Evolutionary conservation across 345 rosid species (phyloP), one percentile per base, ranked within the genome.

Genomic region (Syzygium aqueum): DNA sequence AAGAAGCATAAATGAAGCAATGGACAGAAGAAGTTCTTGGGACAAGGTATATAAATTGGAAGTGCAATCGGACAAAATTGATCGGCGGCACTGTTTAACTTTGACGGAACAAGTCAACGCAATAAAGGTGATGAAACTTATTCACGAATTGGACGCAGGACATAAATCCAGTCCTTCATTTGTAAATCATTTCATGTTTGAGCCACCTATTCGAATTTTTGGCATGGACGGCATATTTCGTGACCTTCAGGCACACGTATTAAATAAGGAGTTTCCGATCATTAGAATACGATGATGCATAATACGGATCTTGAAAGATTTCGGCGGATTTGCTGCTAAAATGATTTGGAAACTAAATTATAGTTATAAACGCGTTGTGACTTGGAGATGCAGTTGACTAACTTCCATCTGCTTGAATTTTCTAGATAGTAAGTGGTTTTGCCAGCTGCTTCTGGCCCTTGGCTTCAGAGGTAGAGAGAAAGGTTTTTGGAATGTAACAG

Each of bases 371-470:
- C 0, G 61, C n/a, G 13, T 56, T 4, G 63, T n/a, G 63, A 14
- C 63, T n/a, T 25, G 10, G 12, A 25, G 5, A 11, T 25, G 3
- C n/a, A 25, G 1, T 4, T 56, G 13, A 56, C 13, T 22, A 56
- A 56, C 61, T 56, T 56, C 61, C 11, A 56, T n/a, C 61, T 9
- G 61, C 61, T 56, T 23, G n/a, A 56, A 56, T 23, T 56, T 56
- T 88, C 97, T 95, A 95, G 99, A 95, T 89, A 94, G 99, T 90
- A 95, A 95, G 98, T 94, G 99, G 99, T 56, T 56, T 11, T 22
- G 27, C 61, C 22, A 23, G 13, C 61, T 56, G 13, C 61, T 56
- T 56, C 61, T 11, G n/a, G n/a, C 61, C 61, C 27, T 8, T 56
- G 73, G 73, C 22, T 40, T 16, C 11, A 6, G 33, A 61, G 67